A percentile compares a stretch with the other conserved stretches of the same genome.
Evolutionary conservation across 1,284 basidiomycete genomes (phyloP).

Genomic region (Boletus mariae): DNA sequence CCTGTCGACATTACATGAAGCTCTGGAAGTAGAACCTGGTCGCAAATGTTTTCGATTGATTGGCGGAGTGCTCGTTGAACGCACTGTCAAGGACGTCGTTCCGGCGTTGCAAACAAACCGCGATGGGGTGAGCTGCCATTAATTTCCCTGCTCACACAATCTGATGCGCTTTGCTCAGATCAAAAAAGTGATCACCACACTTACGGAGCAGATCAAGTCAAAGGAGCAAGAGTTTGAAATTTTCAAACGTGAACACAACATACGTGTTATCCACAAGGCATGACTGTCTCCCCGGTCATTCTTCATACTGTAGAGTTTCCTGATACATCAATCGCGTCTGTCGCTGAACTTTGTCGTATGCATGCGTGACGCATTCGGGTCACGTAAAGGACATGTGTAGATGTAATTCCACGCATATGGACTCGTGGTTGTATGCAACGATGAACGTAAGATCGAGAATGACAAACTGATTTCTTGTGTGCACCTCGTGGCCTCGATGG

Average conservation of each 20-base stretch:
- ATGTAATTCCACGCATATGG: conserved; percentile 3
- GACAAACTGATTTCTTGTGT: neutral
- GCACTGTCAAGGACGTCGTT: conserved; percentile 93
- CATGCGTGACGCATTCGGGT: neutral
- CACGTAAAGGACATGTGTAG: neutral
- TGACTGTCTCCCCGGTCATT: conserved; percentile 13
- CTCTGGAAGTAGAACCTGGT: conserved; percentile 73
- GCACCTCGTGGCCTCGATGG: neutral
- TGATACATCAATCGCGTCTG: neutral
- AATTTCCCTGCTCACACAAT: neutral
- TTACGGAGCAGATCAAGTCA: conserved; percentile 82
- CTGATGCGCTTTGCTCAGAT: conserved; percentile 50
- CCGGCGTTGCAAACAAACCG: conserved; percentile 85
- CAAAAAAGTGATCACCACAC: conserved; percentile 68
- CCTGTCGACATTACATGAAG: conserved; percentile 80
- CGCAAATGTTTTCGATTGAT: conserved; percentile 97
- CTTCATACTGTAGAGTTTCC: conserved; percentile 1
- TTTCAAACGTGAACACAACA: conserved; percentile 82
- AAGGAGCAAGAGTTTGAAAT: conserved; percentile 83
- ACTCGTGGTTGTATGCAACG: neutral
- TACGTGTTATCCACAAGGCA: conserved; percentile 52
- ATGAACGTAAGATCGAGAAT: conserved; percentile 1
- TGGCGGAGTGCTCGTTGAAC: conserved; percentile 93
- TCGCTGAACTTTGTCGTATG: neutral
- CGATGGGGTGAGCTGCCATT: conserved; percentile 60